Evolutionary conservation across 106 monocot genomes (phyloP).

Genomic region (Xerophyta viscosa): DNA sequence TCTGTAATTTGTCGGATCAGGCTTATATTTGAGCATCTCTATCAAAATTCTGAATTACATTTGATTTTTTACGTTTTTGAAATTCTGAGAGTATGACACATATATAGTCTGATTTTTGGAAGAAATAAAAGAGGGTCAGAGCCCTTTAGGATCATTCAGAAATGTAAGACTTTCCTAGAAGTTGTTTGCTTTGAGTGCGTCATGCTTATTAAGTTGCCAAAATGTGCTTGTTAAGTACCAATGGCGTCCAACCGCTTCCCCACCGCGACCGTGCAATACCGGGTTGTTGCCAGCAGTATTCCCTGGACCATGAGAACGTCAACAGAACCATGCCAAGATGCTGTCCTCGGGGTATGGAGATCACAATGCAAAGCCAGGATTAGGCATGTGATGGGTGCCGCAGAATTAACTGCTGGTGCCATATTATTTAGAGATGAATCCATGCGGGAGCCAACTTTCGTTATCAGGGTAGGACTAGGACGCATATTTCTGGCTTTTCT

Average conservation of each 20-base stretch:
- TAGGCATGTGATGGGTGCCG: constrained; percentile 47
- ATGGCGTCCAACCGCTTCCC: constrained; percentile 22
- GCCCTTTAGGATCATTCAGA: too few relatives aligned
- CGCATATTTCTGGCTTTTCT: too few relatives aligned
- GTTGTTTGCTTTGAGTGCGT: background rate
- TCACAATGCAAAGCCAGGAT: constrained; percentile 2
- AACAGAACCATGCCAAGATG: constrained; percentile 30
- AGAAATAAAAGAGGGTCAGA: too few relatives aligned
- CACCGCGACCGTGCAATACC: constrained; percentile 47
- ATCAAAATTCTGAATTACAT: too few relatives aligned
- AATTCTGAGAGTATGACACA: too few relatives aligned
- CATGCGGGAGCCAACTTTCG: constrained; percentile 29
- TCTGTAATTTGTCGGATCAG: too few relatives aligned
- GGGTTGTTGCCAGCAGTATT: constrained; percentile 46
- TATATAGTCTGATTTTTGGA: too few relatives aligned
- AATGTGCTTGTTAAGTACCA: too few relatives aligned
- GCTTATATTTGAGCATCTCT: too few relatives aligned
- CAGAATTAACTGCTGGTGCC: constrained; percentile 63
- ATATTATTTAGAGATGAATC: constrained; percentile 77
- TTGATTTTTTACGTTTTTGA: too few relatives aligned
- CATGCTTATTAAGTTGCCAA: too few relatives aligned
- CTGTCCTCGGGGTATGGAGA: constrained; percentile 9
- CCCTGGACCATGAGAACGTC: constrained; percentile 14
- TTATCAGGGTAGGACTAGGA: constrained; percentile 14
- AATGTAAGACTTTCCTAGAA: too few relatives aligned